These are phyloP conservation scores for Melampsora americana DNA, from an alignment of 1,284 basidiomycete species.

Conservation along the genomic window DNA sequence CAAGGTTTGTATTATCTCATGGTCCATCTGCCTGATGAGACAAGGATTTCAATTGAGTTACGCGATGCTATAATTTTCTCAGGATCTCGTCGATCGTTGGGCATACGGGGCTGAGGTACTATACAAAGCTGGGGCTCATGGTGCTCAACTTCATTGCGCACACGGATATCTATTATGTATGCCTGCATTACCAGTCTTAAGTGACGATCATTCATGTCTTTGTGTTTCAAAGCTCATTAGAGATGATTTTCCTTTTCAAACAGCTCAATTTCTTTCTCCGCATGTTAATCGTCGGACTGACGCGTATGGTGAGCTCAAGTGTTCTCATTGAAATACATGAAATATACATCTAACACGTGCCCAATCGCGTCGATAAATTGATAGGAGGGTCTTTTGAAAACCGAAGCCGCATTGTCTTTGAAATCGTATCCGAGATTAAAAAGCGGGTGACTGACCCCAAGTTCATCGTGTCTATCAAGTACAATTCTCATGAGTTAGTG, in stretches of 20 bases:
- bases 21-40: not conserved
- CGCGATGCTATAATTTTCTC: not conserved
- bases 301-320: conserved; percentile 50
- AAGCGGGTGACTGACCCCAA: conserved; percentile 52
- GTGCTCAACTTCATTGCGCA: no score
- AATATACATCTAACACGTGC: not conserved
- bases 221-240: not conserved
- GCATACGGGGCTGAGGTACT: conserved; percentile 54
- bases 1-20: conserved; percentile 40
- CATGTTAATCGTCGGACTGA: conserved; percentile 56
- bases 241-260: not conserved
- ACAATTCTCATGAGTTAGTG: conserved; percentile 56
- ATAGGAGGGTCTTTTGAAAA: conserved; percentile 55
- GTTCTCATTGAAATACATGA: not conserved
- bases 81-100: conserved; percentile 54
- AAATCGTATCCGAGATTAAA: conserved; percentile 55
- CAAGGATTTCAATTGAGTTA: not conserved
- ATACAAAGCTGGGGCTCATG: conserved; percentile 55
- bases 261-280: conserved; percentile 52
- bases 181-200: not conserved
- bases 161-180: conserved; percentile 51
- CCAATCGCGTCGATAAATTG: not conserved
- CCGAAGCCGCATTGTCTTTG: conserved; percentile 55
- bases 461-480: conserved; percentile 60
- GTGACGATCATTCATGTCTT: not conserved